Evolutionary conservation across 805 yeast genomes (phyloP).

Genomic region (Ogataea glucozyma): DNA sequence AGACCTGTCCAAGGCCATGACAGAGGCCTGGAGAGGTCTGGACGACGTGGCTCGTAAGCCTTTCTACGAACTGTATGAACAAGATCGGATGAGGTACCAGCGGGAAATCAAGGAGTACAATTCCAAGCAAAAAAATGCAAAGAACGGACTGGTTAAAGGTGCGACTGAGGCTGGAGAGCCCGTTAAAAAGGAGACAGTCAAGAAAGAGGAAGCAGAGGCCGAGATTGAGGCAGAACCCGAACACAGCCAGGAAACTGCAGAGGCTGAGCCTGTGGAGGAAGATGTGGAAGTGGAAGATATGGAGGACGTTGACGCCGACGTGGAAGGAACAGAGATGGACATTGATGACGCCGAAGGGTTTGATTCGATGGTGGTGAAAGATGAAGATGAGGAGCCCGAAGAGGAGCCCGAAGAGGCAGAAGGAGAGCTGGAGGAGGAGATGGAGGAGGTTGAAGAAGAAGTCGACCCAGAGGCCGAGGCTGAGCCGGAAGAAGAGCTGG

Average conservation of each 20-base stretch:
- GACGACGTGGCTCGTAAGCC: conserved; percentile 70
- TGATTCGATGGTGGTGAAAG: conserved; percentile 6
- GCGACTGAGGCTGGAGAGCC: conserved; percentile 13
- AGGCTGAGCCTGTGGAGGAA: conserved; percentile 9
- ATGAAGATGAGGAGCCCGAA: conserved; percentile 13
- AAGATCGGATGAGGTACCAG: conserved; percentile 74
- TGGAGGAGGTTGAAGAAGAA: conserved; percentile 10
- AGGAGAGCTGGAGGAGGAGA: conserved; percentile 16
- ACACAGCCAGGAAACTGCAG: conserved; percentile 13
- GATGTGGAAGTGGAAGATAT: conserved; percentile 12
- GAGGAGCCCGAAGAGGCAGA: conserved; percentile 17
- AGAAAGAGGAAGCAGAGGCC: conserved; percentile 8
- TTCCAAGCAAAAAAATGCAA: conserved; percentile 27
- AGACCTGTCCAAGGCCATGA: conserved; percentile 75
- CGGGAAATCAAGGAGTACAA: conserved; percentile 60
- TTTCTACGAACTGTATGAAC: conserved; percentile 72
- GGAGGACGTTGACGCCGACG: conserved; percentile 15
- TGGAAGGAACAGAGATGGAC: conserved; percentile 9
- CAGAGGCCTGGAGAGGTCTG: conserved; percentile 83
- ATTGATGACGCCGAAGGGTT: conserved; percentile 11
- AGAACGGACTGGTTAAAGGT: conserved; percentile 9
- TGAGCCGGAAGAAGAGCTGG: not conserved
- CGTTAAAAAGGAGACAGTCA: conserved; percentile 1
- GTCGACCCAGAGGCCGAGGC: conserved; percentile 1
- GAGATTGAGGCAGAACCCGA: conserved; percentile 4